Percentiles rank a stretch among this genome's conserved stretches.
Evolutionary conservation across 441 rosid genomes (phyloP).

Genomic region (Capsella rubella): DNA sequence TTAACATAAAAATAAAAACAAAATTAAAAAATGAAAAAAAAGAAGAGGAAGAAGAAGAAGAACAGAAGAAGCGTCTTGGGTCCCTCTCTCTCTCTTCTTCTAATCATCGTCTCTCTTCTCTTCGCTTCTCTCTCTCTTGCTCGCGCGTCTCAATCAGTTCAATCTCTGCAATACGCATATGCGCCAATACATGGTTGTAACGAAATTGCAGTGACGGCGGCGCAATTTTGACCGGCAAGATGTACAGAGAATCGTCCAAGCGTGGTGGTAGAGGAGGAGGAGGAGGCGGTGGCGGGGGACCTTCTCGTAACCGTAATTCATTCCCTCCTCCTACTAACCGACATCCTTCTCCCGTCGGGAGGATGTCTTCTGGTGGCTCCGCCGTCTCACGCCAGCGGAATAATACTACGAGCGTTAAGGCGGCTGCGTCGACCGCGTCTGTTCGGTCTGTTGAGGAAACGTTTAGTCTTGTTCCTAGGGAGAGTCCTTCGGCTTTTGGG

Average conservation of each 20-base stretch:
- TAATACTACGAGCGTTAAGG: constrained; percentile 37
- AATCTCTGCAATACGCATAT: constrained; percentile 24
- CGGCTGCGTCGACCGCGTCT: constrained; percentile 33
- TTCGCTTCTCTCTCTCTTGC: constrained; percentile 23
- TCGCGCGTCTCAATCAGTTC: constrained; percentile 48
- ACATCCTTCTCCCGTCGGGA: constrained; percentile 55
- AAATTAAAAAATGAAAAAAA: background rate
- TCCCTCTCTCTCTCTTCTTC: constrained; percentile 26
- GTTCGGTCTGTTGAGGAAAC: constrained; percentile 64
- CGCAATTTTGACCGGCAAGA: constrained; percentile 38
- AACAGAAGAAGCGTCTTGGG: constrained; percentile 29
- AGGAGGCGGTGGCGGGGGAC: constrained; percentile 53
- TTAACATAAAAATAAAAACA: background rate
- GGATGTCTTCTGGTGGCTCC: constrained; percentile 52
- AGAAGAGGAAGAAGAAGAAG: constrained; percentile 20
- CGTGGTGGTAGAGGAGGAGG: constrained; percentile 47
- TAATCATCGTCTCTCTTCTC: constrained; percentile 39
- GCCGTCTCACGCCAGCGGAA: constrained; percentile 48
- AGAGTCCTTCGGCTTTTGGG: constrained; percentile 67
- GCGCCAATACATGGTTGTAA: constrained; percentile 16
- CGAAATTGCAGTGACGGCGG: constrained; percentile 31
- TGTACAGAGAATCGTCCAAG: constrained; percentile 80
- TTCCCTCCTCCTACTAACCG: constrained; percentile 71
- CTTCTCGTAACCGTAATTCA: constrained; percentile 53
- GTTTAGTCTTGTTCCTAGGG: constrained; percentile 75